Evolutionary conservation across 805 yeast genomes (phyloP).

Genomic region (Candida gorgasii): DNA sequence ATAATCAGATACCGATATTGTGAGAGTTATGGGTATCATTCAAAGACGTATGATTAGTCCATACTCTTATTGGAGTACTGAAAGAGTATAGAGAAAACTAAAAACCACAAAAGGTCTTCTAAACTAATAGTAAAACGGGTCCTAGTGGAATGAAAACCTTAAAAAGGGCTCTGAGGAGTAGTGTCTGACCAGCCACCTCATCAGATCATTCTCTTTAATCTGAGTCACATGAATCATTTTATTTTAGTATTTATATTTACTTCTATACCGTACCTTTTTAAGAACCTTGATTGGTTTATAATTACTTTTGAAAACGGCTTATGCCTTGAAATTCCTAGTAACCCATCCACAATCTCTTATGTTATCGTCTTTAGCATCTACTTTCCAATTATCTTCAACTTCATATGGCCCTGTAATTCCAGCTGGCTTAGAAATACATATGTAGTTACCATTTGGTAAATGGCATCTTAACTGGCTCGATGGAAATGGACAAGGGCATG

Average conservation of each 20-base stretch:
- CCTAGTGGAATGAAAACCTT: too few species aligned
- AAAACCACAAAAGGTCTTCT: neutral
- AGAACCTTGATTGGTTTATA: too few species aligned
- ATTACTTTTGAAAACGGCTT: slow-evolving; percentile 5
- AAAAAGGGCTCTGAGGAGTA: too few species aligned
- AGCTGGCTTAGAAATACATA: slow-evolving; percentile 86
- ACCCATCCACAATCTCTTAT: slow-evolving; percentile 87
- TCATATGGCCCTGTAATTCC: slow-evolving; percentile 34
- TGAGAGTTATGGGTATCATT: neutral
- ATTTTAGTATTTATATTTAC: neutral
- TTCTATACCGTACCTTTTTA: too few species aligned
- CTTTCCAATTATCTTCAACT: slow-evolving; percentile 46
- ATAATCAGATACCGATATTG: neutral
- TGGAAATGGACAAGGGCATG: slow-evolving; percentile 92
- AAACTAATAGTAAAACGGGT: neutral
- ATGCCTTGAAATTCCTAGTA: slow-evolving; percentile 59
- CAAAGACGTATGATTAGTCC: too few species aligned
- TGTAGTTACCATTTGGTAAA: slow-evolving; percentile 65
- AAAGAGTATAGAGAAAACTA: neutral
- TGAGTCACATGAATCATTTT: too few species aligned
- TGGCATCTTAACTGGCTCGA: slow-evolving; percentile 80
- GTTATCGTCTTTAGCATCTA: slow-evolving; percentile 52
- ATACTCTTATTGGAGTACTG: too few species aligned
- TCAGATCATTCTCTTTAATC: too few species aligned
- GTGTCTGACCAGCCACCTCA: slow-evolving; percentile 1